Evolutionary conservation across 306 rosid genomes (phyloP).

Genomic region (Prunus campanulata): DNA sequence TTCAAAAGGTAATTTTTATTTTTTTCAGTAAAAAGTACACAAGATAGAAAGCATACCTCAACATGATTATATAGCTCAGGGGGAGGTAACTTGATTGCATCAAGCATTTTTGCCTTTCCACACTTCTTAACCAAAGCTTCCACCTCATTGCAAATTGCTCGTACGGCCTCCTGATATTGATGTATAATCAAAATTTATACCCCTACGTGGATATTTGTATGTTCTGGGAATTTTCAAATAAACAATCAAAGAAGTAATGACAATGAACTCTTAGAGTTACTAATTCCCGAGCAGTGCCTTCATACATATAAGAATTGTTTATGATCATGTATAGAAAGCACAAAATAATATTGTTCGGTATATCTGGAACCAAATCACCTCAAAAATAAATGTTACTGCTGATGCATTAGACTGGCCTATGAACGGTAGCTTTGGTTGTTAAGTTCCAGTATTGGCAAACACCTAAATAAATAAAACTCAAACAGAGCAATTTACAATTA

Average conservation of each 20-base stretch:
- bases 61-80: constrained; percentile 75
- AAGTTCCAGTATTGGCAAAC: background rate
- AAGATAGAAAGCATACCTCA: constrained; percentile 55
- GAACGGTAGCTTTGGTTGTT: background rate
- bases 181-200: constrained; percentile 31
- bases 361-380: background rate
- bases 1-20: background rate
- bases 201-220: background rate
- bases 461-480: background rate
- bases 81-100: constrained; percentile 91
- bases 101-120: constrained; percentile 93
- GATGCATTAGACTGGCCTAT: background rate
- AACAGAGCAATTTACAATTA: too few relatives aligned
- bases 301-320: background rate
- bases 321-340: background rate
- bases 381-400: background rate
- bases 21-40: background rate
- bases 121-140: constrained; percentile 79
- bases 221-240: background rate
- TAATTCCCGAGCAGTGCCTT: constrained; percentile 7
- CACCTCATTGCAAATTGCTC: constrained; percentile 79
- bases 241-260: constrained; percentile 21
- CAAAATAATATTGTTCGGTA: background rate
- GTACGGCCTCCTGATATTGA: constrained; percentile 75
- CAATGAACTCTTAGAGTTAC: constrained; percentile 6